Base-by-base conservation (phyloP, 345 rosid species). In the Alliaria petiolata region DNA sequence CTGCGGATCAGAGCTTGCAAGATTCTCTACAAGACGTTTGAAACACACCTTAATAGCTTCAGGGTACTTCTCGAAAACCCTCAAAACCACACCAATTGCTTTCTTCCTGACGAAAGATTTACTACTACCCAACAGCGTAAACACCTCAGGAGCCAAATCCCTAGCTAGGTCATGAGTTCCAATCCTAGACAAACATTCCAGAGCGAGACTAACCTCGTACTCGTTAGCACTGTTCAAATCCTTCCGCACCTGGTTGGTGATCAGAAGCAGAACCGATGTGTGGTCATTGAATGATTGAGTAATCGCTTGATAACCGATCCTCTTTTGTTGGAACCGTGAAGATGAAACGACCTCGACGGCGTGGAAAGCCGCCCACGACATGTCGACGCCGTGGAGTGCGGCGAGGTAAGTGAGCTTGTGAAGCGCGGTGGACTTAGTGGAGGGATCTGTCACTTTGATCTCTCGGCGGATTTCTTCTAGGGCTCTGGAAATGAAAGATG, bases 301-400 rank as follows among this genome's bases (percentile, higher is more conserved):
- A n/a, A n/a, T n/a, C n/a, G n/a, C n/a, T n/a, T n/a, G n/a, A n/a
- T n/a, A n/a, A n/a, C n/a, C n/a, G n/a, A n/a, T n/a, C n/a, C n/a
- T n/a, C n/a, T n/a, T n/a, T n/a, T n/a, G n/a, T 16, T 80, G 58
- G 67, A 93, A 93, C 4, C 79, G 78, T 4, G 93, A 70, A 44
- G 93, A 93, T 8, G 98, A 93, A 28, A 89, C 79, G 50, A 92
- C 89, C 51, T 93, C 97, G 3, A 91, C 72, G 76, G 93, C 93
- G 72, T 91, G 89, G 65, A 91, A 93, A n/a, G 89, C 76, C 2
- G 97, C 98, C 85, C 90, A 90, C 0, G 98, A 84, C 93, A 89
- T 87, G 67, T 93, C 98, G 54, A 67, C 69, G 73, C 79, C 85
- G 75, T 86, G 79, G 62, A 93, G 81, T 16, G 96, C 81, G 62